Percentiles rank a stretch among this genome's conserved stretches.
These are phyloP conservation scores for Pezicula neosporulosa DNA, from an alignment of 2,329 filamentous ascomycete genomes.

Conservation along the genomic window DNA sequence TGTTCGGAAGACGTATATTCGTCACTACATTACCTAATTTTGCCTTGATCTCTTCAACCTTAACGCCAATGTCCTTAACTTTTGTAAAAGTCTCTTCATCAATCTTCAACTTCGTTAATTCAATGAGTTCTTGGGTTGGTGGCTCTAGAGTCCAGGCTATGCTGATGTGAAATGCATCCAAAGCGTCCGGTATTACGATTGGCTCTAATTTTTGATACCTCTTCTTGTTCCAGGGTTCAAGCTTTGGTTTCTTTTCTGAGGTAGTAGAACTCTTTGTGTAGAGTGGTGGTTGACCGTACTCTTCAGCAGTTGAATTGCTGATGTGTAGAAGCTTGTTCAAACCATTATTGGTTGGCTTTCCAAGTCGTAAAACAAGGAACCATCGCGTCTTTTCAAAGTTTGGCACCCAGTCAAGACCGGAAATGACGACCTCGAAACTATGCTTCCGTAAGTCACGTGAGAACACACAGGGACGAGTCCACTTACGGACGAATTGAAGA, in stretches of 20 bases:
- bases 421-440: constrained; percentile 27
- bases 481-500: constrained; percentile 42
- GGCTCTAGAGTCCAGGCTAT: constrained; percentile 75
- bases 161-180: constrained; percentile 77
- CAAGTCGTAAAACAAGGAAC: constrained; percentile 75
- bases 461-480: background rate
- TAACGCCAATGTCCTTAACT: constrained; percentile 40
- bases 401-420: constrained; percentile 57
- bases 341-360: constrained; percentile 42
- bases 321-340: constrained; percentile 60
- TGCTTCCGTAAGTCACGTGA: constrained; percentile 12
- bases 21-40: constrained; percentile 73
- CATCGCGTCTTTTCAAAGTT: constrained; percentile 69
- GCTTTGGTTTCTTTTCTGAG: constrained; percentile 1
- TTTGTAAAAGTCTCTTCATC: background rate
- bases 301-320: constrained; percentile 61
- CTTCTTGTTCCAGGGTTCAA: background rate
- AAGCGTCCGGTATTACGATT: constrained; percentile 34
- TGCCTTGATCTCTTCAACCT: constrained; percentile 61
- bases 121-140: constrained; percentile 41
- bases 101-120: constrained; percentile 29
- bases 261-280: constrained; percentile 46
- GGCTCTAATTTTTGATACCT: constrained; percentile 16
- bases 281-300: constrained; percentile 65
- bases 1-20: constrained; percentile 37